Conservation (phyloP, 352 stramenopile species). For the Phytophthora pluvialis region DNA sequence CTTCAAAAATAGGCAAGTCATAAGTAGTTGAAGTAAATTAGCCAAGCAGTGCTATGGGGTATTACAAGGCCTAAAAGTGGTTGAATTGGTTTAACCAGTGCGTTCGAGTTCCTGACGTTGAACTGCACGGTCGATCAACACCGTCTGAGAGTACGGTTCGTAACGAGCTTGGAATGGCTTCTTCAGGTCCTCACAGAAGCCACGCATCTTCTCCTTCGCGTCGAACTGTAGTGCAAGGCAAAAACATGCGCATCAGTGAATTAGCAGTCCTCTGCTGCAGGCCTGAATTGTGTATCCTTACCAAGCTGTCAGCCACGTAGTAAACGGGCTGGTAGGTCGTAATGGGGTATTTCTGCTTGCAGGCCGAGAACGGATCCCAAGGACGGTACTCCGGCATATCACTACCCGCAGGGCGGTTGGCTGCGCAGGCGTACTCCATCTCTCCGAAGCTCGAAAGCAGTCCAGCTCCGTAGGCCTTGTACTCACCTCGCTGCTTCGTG, state of each 20-base stretch:
- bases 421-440: constrained; percentile 95
- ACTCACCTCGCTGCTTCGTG: constrained; percentile 91
- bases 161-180: constrained; percentile 96
- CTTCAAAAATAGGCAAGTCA: constrained; percentile 29
- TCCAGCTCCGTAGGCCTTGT: constrained; percentile 97
- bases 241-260: not conserved
- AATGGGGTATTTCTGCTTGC: constrained; percentile 96
- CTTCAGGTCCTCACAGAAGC: constrained; percentile 95
- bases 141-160: constrained; percentile 92
- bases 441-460: constrained; percentile 97
- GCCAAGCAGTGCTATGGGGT: not conserved
- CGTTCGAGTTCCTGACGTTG: constrained; percentile 57
- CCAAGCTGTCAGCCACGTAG: constrained; percentile 95
- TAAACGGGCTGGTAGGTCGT: constrained; percentile 98
- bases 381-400: constrained; percentile 89
- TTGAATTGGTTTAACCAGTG: not conserved
- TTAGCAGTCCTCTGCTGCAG: not conserved
- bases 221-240: constrained; percentile 59
- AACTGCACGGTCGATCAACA: constrained; percentile 79
- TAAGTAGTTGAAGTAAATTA: constrained; percentile 8
- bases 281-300: constrained; percentile 30
- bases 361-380: constrained; percentile 95
- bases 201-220: constrained; percentile 94
- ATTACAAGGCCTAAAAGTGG: no score
- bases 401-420: constrained; percentile 60